Base-by-base conservation (phyloP, 2,329 filamentous ascomycete species). In the Cryphonectria naterciae region DNA sequence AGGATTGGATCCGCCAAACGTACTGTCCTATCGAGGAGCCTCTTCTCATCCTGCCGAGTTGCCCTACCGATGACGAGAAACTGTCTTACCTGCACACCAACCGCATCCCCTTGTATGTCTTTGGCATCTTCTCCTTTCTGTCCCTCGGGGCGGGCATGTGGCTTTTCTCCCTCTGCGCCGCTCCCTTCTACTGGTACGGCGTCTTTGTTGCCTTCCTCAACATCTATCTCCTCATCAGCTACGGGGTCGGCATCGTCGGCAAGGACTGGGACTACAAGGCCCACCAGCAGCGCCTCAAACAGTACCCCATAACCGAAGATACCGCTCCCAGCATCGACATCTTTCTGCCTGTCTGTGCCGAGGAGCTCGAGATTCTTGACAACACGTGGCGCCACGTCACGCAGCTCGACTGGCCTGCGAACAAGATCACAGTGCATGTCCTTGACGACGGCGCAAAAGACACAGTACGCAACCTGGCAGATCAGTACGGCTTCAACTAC, bases 111-210 rank as follows among this genome's bases (percentile, higher is more conserved):
- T 76, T 83, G n/a, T 81, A 83, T 73, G 73, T 80, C 58, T 80
- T 82, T 60, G 81, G 81, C 28, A 75, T 82, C 54, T 76, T 83
- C 62, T 81, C 81, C 11, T 82, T 83, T 71, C 74, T 83, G 15
- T 78, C 77, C 17, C 76, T 83, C n/a, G 80, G 79, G 7, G 81
- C 78, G 5, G 81, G 81, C 58, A 82, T 82, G 80, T 83, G 81
- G 81, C 76, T 83, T 5, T 83, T 83, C 68, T 77, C 79, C 43
- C 74, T 81, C 13, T 79, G 79, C 62, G 77, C 79, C 7, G 75
- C 76, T 28, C 76, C 77, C 43, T 82, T 81, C 65, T 75, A 77
- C 68, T 82, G 79, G 78, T 83, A 82, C 70, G 80, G 79, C 43
- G 76, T 79, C 35, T 81, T 82, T 37, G 80, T 80, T 19, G 77